Base-by-base conservation (phyloP, 1,284 basidiomycete genomes). In the Amylostereum areolatum region DNA sequence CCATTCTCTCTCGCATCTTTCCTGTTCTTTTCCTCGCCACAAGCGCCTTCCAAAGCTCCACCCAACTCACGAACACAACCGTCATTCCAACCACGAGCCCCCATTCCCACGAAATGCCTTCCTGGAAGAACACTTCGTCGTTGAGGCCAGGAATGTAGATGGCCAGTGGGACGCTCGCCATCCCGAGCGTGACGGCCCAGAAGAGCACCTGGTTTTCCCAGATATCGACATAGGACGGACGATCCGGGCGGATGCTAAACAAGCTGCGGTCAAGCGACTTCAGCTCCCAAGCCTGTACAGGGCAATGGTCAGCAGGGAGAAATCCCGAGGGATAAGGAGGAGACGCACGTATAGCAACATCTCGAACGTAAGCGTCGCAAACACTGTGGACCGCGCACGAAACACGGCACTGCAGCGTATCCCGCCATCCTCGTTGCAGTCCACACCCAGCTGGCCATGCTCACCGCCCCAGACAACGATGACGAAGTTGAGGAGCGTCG, bases 391-490 rank as follows among this genome's bases (percentile, higher is more conserved):
- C 46, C 80, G 73, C 8, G 74, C 81, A 46, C 74, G 70, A 66
- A 75, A 82, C 3, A 82, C 77, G 36, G 62, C 59, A 10, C 64
- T 51, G 57, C 75, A 77, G n/a, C 57, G 55, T 3, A 60, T 61
- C 2, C 51, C 55, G n/a, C 59, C 57, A 11, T 58, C 55, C 51
- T 74, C 72, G 60, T 82, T 83, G 57, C 80, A 82, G 24, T 69
- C 63, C 1, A 54, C 45, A 9, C 75, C 76, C 10, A 83, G 67
- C 42, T 76, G 60, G 8, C 76, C 80, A 40, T 71, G 60, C 18
- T 68, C 68, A 50, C 67, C 67, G 10, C 79, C 78, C 57, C 73
- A 83, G 25, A 81, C 67, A 50, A 83, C 74, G 46, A 81, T 72
- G 34, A 75, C 70, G 58, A 80, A 80, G 61, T 69, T 75, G 52